Conservation (phyloP, 257 asterid genomes). For the Petunia secreta region DNA sequence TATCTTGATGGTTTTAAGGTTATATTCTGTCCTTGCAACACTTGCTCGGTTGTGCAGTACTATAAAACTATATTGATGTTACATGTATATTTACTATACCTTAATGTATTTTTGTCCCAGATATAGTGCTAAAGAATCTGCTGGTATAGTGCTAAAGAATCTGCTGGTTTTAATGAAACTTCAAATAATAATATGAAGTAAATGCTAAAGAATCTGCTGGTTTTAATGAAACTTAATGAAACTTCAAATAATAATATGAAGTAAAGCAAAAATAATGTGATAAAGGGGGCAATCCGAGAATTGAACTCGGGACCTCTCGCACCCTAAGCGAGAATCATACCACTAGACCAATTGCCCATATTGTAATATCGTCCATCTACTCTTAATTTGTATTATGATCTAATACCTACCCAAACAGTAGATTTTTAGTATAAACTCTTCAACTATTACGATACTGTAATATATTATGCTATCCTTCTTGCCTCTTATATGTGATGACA, state of each 20-base stretch:
- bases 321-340: slow-evolving; percentile 90
- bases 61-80: slow-evolving; percentile 2
- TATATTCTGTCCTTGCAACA: background rate
- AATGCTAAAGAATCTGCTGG: too few relatives aligned
- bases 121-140: background rate
- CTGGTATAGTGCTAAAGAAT: too few relatives aligned
- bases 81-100: background rate
- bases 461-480: background rate
- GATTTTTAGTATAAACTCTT: too few relatives aligned
- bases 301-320: slow-evolving; percentile 96
- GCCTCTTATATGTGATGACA: background rate
- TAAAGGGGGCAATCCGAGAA: slow-evolving; percentile 75
- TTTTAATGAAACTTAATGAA: too few relatives aligned
- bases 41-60: background rate
- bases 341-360: slow-evolving; percentile 80
- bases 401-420: too few relatives aligned
- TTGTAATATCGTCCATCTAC: too few relatives aligned
- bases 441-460: too few relatives aligned
- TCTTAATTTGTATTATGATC: too few relatives aligned
- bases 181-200: background rate
- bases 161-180: too few relatives aligned
- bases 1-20: background rate
- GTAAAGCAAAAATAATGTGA: background rate
- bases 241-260: background rate
- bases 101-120: background rate